Conservation (phyloP, 2,329 filamentous ascomycete genomes). For the Penicillium sp. region DNA sequence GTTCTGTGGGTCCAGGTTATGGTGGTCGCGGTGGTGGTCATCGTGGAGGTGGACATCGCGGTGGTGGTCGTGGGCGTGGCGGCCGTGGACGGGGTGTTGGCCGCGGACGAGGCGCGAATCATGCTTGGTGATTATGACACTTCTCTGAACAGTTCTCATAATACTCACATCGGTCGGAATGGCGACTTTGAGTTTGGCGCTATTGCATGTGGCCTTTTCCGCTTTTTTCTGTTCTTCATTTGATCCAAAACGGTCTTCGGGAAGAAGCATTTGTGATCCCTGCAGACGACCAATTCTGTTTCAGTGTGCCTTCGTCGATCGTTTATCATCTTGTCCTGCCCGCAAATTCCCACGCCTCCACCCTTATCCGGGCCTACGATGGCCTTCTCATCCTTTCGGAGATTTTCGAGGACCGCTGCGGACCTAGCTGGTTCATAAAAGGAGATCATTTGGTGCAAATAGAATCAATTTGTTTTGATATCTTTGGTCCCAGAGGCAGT, state of each 20-base stretch:
- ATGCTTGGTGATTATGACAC: background rate
- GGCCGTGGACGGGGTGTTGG: constrained; percentile 15
- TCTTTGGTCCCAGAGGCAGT: background rate
- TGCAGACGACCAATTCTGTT: background rate
- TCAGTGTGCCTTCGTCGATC: background rate
- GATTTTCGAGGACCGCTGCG: background rate
- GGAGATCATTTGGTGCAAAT: background rate
- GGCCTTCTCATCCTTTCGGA: too few species aligned
- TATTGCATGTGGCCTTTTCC: background rate
- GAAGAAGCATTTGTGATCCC: background rate
- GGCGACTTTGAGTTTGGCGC: background rate
- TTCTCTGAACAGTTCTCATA: background rate
- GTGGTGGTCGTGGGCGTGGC: constrained; percentile 27
- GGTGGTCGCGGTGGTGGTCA: constrained; percentile 30
- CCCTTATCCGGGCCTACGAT: background rate
- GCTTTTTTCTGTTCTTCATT: background rate
- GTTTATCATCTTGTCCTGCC: too few species aligned
- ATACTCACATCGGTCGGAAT: background rate
- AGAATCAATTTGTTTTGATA: background rate
- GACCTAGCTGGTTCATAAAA: background rate
- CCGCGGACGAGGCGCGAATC: background rate
- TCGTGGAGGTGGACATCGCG: constrained; percentile 19
- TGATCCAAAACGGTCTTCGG: background rate
- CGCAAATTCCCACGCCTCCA: background rate
- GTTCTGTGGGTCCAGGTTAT: constrained; percentile 37